Evolutionary conservation across 371 early-diverging fungal genomes (phyloP), one percentile per base, ranked within the genome.

Genomic region (Rhizopus sp.): DNA sequence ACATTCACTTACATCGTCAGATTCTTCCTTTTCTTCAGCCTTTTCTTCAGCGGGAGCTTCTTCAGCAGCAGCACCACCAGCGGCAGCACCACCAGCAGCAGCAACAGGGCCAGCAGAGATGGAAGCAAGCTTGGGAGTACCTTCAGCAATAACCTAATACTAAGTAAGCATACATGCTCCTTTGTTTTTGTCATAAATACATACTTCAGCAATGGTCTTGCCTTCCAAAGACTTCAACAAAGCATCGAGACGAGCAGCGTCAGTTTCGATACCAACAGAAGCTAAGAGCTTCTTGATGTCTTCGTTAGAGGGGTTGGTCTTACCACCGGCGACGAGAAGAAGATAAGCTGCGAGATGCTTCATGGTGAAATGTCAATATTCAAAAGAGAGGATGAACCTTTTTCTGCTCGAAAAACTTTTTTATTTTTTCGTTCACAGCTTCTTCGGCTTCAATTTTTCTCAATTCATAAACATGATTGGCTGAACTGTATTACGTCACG

Each of bases 301-400:
- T 44, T 73, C 78, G 66, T 85, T 86, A 64, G 89, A 72, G 63
- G 96, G 94, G 62, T 82, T 59, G 69, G 78, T 72, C 73, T 93
- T 90, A 64, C 91, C 92, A 77, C 90, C 94, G 77, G 90, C 87
- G 73, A 83, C 78, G 73, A 93, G 89, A 73, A 96, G 91, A 70
- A 96, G 85, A 88, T 93, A 95, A 70, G 97, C 95, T 67, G 94
- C 96, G 73, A 96, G 82, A 82, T 90, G 87, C 88, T 94, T 93
- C 97, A 95, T 96, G 65, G 66, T 62, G 40, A 59, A 62, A 55
- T 66, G 47, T 58, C 51, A 55, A 58, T 58, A 49, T 53, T 38
- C 58, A 62, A 65, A 62, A 62, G 62, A 69, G 62, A 69, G 62
- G 60, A 52, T 49, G 63, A 67, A 59, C 59, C 16, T 37, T 49